Base-by-base conservation (phyloP, 768 basidiomycete species). In the Podaxis sp. region DNA sequence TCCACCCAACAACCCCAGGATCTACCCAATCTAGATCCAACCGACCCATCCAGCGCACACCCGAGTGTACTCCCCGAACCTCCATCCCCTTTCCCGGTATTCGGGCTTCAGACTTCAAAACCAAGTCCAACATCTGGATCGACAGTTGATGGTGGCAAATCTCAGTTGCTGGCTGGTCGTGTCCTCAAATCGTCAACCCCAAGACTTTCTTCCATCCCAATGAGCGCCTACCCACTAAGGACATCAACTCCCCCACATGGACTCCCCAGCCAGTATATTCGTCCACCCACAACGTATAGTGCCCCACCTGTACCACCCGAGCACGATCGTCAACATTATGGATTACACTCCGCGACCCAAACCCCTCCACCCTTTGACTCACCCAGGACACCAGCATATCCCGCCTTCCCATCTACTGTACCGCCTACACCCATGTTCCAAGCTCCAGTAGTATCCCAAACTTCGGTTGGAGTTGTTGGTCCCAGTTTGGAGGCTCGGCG, bases 61-160 rank as follows among this genome's bases (percentile, higher is more conserved):
- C 72, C 73, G 64, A 83, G 67, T 51, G 82, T 78, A 6, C 77
- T 91, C 16, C 90, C 90, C 0, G 87, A 90, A 59, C 91, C 90
- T 9, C 80, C 90, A 2, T 90, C 92, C 0, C 92, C 92, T 0
- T 93, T 93, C 72, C 91, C 90, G 5, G 74, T 65, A 10, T 74
- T 71, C 42, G 73, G 66, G 32, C 69, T 75, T 2, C 59, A 50
- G 18, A 23, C 52, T 21, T 47, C 52, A 13, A 61, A 61, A 36
- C 35, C 32, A 2, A 61, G 44, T 21, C 59, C 59, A 18, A 53
- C 32, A 9, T 23, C 18, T 0, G 25, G 25, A 14, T 27, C 3
- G 47, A 21, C 13, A 2, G 7, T 10, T 10, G 55, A 51, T 25
- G 37, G 38, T 16, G 52, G 28, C 27, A 53, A 47, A 54, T 11